A percentile compares a stretch with the other conserved stretches of the same genome.
These are phyloP conservation scores for Mycena crocata DNA, from an alignment of 768 basidiomycete species.

Conservation along the genomic window DNA sequence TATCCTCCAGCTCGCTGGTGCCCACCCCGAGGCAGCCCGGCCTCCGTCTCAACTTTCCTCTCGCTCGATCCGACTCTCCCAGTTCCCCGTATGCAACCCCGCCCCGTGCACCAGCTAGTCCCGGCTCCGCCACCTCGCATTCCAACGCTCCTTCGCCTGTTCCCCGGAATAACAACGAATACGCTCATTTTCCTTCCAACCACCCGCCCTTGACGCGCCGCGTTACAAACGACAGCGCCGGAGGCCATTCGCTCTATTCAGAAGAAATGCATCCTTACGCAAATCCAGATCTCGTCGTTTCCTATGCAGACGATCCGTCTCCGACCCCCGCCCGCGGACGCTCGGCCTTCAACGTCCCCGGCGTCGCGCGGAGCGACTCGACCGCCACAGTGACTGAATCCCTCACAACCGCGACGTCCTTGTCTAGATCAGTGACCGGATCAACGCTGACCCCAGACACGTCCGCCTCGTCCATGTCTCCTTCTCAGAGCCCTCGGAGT, in stretches of 20 bases:
- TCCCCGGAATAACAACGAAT: conserved; percentile 30
- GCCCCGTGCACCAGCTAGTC: conserved; percentile 44
- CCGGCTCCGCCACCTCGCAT: conserved; percentile 40
- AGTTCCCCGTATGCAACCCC: conserved; percentile 44
- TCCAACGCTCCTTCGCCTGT: conserved; percentile 35
- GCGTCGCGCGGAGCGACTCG: conserved; percentile 61
- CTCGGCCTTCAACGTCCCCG: conserved; percentile 41
- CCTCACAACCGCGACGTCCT: conserved; percentile 37
- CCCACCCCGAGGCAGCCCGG: conserved; percentile 30
- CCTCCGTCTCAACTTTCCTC: conserved; percentile 26
- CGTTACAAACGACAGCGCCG: conserved; percentile 29
- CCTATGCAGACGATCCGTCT: conserved; percentile 48
- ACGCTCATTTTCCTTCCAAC: conserved; percentile 27
- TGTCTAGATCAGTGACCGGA: conserved; percentile 47
- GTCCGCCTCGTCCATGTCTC: conserved; percentile 43
- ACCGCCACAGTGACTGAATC: conserved; percentile 62
- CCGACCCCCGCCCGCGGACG: conserved; percentile 42
- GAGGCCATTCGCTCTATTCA: conserved; percentile 37
- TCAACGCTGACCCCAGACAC: conserved; percentile 51
- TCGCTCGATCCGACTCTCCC: conserved; percentile 45
- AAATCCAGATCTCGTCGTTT: conserved; percentile 74
- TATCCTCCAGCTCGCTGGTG: conserved; percentile 57
- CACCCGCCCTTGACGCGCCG: conserved; percentile 32
- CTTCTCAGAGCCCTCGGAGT: conserved; percentile 33
- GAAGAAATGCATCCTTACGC: conserved; percentile 81